Evolutionary conservation across 192 early-diverging fungal genomes (phyloP), one percentile per base, ranked within the genome.

Genomic region (Entomortierella parvispora): DNA sequence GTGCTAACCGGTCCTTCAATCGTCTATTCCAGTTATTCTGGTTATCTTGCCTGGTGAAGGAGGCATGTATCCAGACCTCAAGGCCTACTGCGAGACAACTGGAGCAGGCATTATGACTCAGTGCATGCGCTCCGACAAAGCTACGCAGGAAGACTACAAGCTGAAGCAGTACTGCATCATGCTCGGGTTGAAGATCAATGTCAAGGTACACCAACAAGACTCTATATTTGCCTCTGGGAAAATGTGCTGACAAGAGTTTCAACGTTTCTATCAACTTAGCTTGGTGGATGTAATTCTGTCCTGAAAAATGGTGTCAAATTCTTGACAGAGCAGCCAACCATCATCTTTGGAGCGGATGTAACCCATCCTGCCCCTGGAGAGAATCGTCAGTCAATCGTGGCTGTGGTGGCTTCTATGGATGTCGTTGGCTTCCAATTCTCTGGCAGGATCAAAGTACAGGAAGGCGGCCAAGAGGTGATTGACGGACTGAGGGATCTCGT

Each of bases 321-420:
- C 48, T 28, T 81, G 3, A 46, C 57, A 29, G 44, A 65, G 11
- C 11, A 76, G 8, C 92, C 92, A 18, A 93, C 94, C 26, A 88
- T 97, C 55, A 80, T 97, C 29, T 65, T 97, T 44, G 95, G 95
- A n/a, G 93, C 92, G 10, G 94, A 97, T 68, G 92, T 96, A 22
- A 93, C 92, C 2, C 94, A 96, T 72, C 89, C 92, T n/a, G 72
- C 82, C 9, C 88, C 93, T 0, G 91, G 91, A 32, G 81, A 83
- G 32, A 56, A 2, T 20, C 32, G 49, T 14, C 64, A 54, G 0
- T 74, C 70, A 1, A 45, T 74, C 0, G 80, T 67, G 3, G 71
- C 67, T 9, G 70, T 81, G n/a, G 80, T 81, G 7, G 80, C 28
- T 9, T 81, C 80, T 2, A 74, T 81, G 64, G 80, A 81, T 37